Conservation (phyloP, 495 filamentous ascomycete species). For the Letharia lupina region DNA sequence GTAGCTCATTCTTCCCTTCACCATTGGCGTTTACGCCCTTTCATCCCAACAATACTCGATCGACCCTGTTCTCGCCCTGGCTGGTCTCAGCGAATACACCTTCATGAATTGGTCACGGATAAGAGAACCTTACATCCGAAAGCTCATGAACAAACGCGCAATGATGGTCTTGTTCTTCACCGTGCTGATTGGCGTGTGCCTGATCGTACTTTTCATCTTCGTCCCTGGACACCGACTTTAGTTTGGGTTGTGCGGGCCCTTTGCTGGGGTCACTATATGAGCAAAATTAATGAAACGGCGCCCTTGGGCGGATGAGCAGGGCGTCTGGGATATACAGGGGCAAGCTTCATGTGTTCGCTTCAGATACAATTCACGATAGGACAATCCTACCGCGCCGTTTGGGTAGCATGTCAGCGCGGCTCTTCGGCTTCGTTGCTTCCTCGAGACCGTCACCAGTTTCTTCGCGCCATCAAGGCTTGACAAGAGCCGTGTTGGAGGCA, state of each 20-base stretch:
- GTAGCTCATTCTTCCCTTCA: conserved; percentile 89
- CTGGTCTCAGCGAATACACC: conserved; percentile 88
- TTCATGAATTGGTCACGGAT: conserved; percentile 82
- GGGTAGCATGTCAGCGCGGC: not conserved
- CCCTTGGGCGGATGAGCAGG: conserved; percentile 4
- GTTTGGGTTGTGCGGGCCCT: conserved; percentile 16
- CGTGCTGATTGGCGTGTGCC: conserved; percentile 61
- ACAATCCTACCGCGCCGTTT: conserved; percentile 2
- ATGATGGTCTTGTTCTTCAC: conserved; percentile 66
- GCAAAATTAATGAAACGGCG: not conserved
- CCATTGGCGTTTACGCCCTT: conserved; percentile 78
- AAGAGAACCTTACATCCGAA: conserved; percentile 79
- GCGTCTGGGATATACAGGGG: conserved; percentile 7
- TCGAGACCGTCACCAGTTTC: not conserved
- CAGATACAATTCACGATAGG: not conserved
- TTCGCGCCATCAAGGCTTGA: not conserved
- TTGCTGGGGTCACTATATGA: not conserved
- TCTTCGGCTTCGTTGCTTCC: not conserved
- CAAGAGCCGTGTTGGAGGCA: not conserved
- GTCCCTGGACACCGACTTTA: conserved; percentile 84
- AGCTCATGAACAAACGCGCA: conserved; percentile 71
- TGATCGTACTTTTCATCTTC: conserved; percentile 80
- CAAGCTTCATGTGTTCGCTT: conserved; percentile 1
- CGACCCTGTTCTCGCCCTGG: conserved; percentile 82
- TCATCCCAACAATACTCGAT: conserved; percentile 88